Conservation (phyloP, 2,329 filamentous ascomycete genomes). For the Exophiala sp. region DNA sequence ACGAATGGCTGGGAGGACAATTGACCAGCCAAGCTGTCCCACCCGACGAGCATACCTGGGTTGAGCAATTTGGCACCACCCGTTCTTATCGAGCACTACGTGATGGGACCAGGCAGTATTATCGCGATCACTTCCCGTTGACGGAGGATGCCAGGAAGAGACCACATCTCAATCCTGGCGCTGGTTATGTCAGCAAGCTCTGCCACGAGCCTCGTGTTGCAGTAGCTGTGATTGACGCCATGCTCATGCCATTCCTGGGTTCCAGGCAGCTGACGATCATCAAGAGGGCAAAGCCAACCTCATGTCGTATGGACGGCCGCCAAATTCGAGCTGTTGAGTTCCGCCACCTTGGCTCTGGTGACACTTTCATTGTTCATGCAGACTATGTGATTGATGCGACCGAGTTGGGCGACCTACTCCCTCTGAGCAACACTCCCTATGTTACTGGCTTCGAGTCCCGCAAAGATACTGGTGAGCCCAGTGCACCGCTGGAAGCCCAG, state of each 20-base stretch:
- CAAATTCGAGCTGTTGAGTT: slow-evolving; percentile 1
- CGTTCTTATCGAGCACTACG: slow-evolving; percentile 2
- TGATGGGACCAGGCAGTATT: slow-evolving; percentile 1
- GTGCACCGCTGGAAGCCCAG: not conserved
- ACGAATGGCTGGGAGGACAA: slow-evolving; percentile 3
- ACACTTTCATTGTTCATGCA: not conserved
- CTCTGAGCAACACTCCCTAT: not conserved
- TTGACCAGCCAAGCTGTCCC: slow-evolving; percentile 3
- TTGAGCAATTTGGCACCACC: slow-evolving; percentile 3
- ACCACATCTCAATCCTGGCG: slow-evolving; percentile 1
- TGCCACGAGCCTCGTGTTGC: slow-evolving; percentile 4
- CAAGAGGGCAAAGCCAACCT: not conserved
- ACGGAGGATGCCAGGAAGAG: not conserved
- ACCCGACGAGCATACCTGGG: slow-evolving; percentile 1
- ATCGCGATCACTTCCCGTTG: not conserved
- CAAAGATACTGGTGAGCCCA: slow-evolving; percentile 5
- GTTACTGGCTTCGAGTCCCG: slow-evolving; percentile 4
- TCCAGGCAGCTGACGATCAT: slow-evolving; percentile 1
- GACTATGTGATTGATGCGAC: slow-evolving; percentile 6
- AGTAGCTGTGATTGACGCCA: slow-evolving; percentile 2
- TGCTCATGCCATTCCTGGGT: slow-evolving; percentile 1
- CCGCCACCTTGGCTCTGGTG: not conserved
- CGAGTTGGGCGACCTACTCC: slow-evolving; percentile 2
- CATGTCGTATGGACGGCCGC: not conserved
- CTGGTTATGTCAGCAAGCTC: slow-evolving; percentile 3